Percentiles rank a stretch among this genome's conserved stretches.
These are phyloP conservation scores for Cardamine chenopodiifolia DNA, from an alignment of 345 rosid genomes.

Conservation along the genomic window DNA sequence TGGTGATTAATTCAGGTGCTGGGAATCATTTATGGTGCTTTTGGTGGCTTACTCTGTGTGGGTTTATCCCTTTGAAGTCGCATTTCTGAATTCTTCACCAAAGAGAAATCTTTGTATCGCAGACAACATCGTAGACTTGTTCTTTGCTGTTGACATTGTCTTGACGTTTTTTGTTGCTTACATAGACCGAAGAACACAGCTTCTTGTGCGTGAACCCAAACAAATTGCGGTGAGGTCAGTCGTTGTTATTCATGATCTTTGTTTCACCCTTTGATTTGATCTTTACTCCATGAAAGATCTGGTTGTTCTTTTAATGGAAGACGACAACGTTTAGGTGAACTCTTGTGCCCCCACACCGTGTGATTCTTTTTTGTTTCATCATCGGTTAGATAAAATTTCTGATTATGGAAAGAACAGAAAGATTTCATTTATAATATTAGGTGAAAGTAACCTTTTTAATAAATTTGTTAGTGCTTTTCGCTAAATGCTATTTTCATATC, in stretches of 20 bases:
- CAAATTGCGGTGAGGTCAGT: constrained; percentile 73
- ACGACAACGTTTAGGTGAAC: constrained; percentile 37
- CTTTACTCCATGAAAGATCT: constrained; percentile 17
- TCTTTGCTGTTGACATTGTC: constrained; percentile 77
- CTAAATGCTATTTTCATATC: constrained; percentile 24
- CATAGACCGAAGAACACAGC: constrained; percentile 69
- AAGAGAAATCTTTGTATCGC: constrained; percentile 51
- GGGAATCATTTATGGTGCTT: constrained; percentile 85
- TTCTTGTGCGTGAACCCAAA: constrained; percentile 61
- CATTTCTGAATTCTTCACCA: constrained; percentile 59
- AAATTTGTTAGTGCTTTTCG: constrained; percentile 10
- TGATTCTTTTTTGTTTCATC: constrained; percentile 18
- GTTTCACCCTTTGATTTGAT: neutral
- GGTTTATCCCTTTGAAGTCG: constrained; percentile 82
- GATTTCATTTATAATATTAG: constrained; percentile 30
- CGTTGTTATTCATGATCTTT: constrained; percentile 6
- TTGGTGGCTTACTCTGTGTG: constrained; percentile 85
- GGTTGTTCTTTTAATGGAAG: constrained; percentile 15
- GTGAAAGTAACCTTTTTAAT: constrained; percentile 8
- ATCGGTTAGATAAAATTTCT: constrained; percentile 31
- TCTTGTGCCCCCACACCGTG: constrained; percentile 45
- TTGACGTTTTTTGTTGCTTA: constrained; percentile 78
- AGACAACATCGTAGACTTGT: constrained; percentile 77
- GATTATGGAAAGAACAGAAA: constrained; percentile 40
- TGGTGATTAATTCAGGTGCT: constrained; percentile 54